Evolutionary conservation across 2,329 filamentous ascomycete genomes (phyloP).

Genomic region (Fusarium newnesense): DNA sequence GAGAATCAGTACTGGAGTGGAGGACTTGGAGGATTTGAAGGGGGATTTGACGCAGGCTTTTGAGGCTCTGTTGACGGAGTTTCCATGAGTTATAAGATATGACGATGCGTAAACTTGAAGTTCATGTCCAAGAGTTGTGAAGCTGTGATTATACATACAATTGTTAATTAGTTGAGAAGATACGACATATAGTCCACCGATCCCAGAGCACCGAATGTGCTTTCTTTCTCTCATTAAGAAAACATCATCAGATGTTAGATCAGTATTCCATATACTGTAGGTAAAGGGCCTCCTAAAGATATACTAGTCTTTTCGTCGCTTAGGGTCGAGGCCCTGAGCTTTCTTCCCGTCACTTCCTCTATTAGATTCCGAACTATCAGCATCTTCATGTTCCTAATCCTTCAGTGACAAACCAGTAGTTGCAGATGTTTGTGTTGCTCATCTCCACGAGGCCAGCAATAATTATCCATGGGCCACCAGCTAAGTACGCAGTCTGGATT

Average conservation of each 20-base stretch:
- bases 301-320: no score
- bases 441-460: background rate
- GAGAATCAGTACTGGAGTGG: constrained; percentile 86
- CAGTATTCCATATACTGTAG: background rate
- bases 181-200: background rate
- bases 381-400: background rate
- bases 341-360: background rate
- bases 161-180: background rate
- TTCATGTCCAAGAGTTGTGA: background rate
- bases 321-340: background rate
- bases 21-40: constrained; percentile 84
- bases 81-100: background rate
- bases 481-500: rapidly evolving
- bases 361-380: background rate
- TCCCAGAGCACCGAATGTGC: rapidly evolving
- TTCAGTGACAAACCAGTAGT: background rate
- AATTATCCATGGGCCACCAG: no score
- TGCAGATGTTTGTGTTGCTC: background rate
- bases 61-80: constrained; percentile 55
- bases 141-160: rapidly evolving
- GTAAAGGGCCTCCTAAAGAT: background rate
- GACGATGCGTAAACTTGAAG: no score
- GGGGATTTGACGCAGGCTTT: constrained; percentile 78
- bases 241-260: no score
- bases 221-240: background rate